Evolutionary conservation across 1,284 basidiomycete genomes (phyloP), one percentile per base, ranked within the genome.

Genomic region (Kwoniella shivajii): DNA sequence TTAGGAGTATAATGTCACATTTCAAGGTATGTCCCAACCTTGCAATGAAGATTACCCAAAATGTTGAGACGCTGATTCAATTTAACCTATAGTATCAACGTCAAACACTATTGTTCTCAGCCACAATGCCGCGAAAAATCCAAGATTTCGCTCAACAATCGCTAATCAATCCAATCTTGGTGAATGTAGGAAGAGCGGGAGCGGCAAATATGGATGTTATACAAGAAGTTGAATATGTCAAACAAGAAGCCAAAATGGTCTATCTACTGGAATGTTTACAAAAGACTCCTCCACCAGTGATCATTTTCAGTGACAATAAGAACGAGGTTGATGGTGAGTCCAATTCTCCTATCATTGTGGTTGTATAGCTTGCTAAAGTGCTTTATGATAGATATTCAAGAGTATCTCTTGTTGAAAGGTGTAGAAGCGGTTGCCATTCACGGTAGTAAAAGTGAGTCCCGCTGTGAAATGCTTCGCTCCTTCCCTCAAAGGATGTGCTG

Each of bases 171-270:
- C 96, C 96, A 0, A 84, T 99, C 13, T 82, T 99, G 20, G 92
- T 99, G 66, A 98, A 99, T 72, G 95, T 98, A 39, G 96, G 96
- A 33, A 88, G 96, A 71, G 95, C 96, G 1, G 96, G 96, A 72
- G 96, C 96, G 10, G 96, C 96, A 34, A 96, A 94, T 75, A 80
- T 99, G 75, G 94, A 98, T 72, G 92, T 99, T 11, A 83, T 99
- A 39, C 96, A 99, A 53, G 90, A 97, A 46, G 92, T 99, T 22
- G 96, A 99, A 78, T 98, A 96, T 69, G 96, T 99, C 65, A 97
- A 98, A 78, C 92, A 95, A 71, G 96, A 99, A 77, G 94, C 95
- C 0, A 99, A 99, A 79, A 98, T 99, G 95, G 92, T 98, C 0
- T 98, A 98, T 74, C 83, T 99, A 14, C 82, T 99, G 43, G 96